Evolutionary conservation across 2,329 filamentous ascomycete species (phyloP).

Genomic region (Verticillium longisporum): DNA sequence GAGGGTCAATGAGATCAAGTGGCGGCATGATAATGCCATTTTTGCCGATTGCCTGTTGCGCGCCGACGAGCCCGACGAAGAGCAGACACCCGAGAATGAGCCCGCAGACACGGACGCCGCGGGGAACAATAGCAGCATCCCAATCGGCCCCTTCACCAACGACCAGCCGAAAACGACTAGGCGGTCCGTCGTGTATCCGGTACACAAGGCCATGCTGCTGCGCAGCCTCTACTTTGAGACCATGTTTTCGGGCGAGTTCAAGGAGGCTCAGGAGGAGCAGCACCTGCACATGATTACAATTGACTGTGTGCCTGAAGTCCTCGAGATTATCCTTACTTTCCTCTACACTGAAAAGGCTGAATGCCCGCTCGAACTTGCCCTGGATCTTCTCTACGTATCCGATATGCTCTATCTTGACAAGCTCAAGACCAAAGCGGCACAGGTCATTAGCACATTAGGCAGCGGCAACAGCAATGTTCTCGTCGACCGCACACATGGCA

Average conservation of each 20-base stretch:
- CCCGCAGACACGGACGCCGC: slow-evolving; percentile 6
- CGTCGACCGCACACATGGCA: slow-evolving; percentile 42
- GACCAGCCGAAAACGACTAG: slow-evolving; percentile 22
- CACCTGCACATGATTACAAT: slow-evolving; percentile 73
- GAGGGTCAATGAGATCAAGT: slow-evolving; percentile 66
- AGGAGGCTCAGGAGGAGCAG: slow-evolving; percentile 69
- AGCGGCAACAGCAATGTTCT: slow-evolving; percentile 59
- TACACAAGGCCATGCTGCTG: slow-evolving; percentile 85
- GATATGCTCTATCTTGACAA: slow-evolving; percentile 92
- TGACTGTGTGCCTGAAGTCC: slow-evolving; percentile 73
- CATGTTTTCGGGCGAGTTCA: slow-evolving; percentile 87
- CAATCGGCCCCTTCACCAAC: slow-evolving; percentile 49
- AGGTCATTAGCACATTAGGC: slow-evolving; percentile 83
- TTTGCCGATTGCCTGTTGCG: slow-evolving; percentile 86
- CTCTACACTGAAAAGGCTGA: slow-evolving; percentile 83
- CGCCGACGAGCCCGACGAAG: slow-evolving; percentile 60
- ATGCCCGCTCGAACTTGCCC: slow-evolving; percentile 72
- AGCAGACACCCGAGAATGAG: slow-evolving; percentile 26
- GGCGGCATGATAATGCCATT: slow-evolving; percentile 74
- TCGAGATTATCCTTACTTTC: slow-evolving; percentile 80
- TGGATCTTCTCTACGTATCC: slow-evolving; percentile 84
- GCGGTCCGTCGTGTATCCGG: slow-evolving; percentile 71
- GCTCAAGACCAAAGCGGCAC: slow-evolving; percentile 81
- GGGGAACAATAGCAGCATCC: slow-evolving; percentile 46
- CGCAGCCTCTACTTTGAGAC: slow-evolving; percentile 86